Evolutionary conservation across 1,284 basidiomycete genomes (phyloP).

Genomic region (Ustilago xerochloae): DNA sequence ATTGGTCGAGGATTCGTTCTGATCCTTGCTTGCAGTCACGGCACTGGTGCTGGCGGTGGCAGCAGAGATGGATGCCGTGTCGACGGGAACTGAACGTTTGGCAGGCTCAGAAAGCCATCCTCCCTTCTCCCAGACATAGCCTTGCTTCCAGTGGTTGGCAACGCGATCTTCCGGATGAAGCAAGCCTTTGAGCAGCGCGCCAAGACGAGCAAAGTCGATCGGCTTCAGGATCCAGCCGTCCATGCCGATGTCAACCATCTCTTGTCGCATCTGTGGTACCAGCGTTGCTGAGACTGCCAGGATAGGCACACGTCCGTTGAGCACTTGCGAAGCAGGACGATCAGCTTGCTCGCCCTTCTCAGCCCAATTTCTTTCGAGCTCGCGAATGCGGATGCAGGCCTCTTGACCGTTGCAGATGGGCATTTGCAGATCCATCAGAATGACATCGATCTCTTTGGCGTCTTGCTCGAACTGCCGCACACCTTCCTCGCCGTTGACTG

Average conservation of each 20-base stretch:
- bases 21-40: neutral
- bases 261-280: slow-evolving; percentile 74
- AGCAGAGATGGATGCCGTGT: slow-evolving; percentile 14
- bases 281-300: slow-evolving; percentile 86
- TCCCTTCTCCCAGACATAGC: slow-evolving; percentile 61
- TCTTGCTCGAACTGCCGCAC: slow-evolving; percentile 76
- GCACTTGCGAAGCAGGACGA: slow-evolving; percentile 67
- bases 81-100: slow-evolving; percentile 27
- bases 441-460: slow-evolving; percentile 75
- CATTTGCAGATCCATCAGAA: slow-evolving; percentile 90
- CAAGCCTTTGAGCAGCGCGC: slow-evolving; percentile 53
- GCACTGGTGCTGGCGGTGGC: slow-evolving; percentile 1
- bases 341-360: slow-evolving; percentile 29
- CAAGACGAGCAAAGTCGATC: slow-evolving; percentile 75
- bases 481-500: slow-evolving; percentile 82
- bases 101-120: slow-evolving; percentile 61
- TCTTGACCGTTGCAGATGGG: slow-evolving; percentile 83
- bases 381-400: slow-evolving; percentile 76
- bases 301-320: slow-evolving; percentile 81
- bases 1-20: neutral
- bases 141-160: slow-evolving; percentile 54
- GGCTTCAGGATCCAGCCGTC: slow-evolving; percentile 91
- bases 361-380: slow-evolving; percentile 38
- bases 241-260: slow-evolving; percentile 76
- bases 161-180: slow-evolving; percentile 47